Conservation (phyloP, 129 eudicot genomes). For the Flaveria brownii region DNA sequence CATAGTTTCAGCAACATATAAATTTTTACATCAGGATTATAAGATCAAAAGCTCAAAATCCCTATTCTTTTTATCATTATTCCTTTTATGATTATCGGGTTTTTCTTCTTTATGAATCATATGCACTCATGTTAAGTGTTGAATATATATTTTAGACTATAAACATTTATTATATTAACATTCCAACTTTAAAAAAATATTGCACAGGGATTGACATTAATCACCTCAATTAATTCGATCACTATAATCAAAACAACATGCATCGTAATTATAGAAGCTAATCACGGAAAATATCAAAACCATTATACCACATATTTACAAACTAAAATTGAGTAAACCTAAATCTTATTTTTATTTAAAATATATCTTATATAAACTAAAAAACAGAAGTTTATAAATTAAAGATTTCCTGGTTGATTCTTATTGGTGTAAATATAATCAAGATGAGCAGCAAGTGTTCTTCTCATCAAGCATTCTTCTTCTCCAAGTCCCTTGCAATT, state of each 20-base stretch:
- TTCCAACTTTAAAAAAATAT: background rate
- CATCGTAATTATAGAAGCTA: background rate
- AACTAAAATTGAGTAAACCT: conserved; percentile 4
- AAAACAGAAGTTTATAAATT: background rate
- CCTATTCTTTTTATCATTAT: background rate
- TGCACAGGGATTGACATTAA: conserved; percentile 4
- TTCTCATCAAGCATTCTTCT: conserved; percentile 76
- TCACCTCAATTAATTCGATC: background rate
- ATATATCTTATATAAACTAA: background rate
- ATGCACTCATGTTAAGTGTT: background rate
- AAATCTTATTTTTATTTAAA: conserved; percentile 20
- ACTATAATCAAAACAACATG: background rate
- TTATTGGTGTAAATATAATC: conserved; percentile 77
- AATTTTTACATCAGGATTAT: background rate
- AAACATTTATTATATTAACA: background rate
- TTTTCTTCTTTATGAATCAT: background rate
- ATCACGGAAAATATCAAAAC: background rate
- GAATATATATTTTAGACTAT: background rate
- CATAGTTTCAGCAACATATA: too few relatives aligned
- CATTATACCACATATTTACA: conserved; percentile 12
- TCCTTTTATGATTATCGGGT: background rate
- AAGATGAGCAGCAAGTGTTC: conserved; percentile 55
- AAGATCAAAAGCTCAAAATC: too few relatives aligned
- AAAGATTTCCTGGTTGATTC: conserved; percentile 25
- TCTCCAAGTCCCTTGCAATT: conserved; percentile 54